Percentiles rank a stretch among this genome's conserved stretches.
Evolutionary conservation across 768 basidiomycete species (phyloP).

Genomic region (Suillus alpinus): DNA sequence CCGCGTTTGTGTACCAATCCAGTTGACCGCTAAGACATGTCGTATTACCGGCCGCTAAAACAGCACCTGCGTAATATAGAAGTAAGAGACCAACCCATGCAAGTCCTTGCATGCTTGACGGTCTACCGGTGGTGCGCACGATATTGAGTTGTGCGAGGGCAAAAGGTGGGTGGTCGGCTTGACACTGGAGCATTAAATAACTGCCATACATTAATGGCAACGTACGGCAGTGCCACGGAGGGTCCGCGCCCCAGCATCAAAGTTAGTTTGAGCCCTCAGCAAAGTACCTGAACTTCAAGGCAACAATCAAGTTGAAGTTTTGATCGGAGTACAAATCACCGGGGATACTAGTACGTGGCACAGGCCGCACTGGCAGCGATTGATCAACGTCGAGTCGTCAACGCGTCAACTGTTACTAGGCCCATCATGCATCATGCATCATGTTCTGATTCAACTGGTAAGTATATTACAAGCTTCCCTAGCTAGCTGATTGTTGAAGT

Average conservation of each 20-base stretch:
- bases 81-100: background rate
- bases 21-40: conserved; percentile 12
- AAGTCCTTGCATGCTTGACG: background rate
- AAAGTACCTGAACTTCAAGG: background rate
- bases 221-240: background rate
- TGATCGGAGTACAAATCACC: background rate
- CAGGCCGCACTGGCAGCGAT: too few relatives aligned
- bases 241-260: background rate
- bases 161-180: background rate
- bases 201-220: background rate
- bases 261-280: background rate
- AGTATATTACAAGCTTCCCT: background rate
- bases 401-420: too few relatives aligned
- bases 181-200: background rate
- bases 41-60: conserved; percentile 12
- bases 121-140: background rate
- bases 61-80: background rate
- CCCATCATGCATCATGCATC: too few relatives aligned
- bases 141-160: background rate
- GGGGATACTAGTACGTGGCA: too few relatives aligned
- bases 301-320: background rate
- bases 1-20: conserved; percentile 22
- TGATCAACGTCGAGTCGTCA: too few relatives aligned
- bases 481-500: too few relatives aligned
- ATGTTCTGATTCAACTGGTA: background rate